These are phyloP conservation scores for Graphilbum fragrans DNA, from an alignment of 2,329 filamentous ascomycete species.

Conservation along the genomic window DNA sequence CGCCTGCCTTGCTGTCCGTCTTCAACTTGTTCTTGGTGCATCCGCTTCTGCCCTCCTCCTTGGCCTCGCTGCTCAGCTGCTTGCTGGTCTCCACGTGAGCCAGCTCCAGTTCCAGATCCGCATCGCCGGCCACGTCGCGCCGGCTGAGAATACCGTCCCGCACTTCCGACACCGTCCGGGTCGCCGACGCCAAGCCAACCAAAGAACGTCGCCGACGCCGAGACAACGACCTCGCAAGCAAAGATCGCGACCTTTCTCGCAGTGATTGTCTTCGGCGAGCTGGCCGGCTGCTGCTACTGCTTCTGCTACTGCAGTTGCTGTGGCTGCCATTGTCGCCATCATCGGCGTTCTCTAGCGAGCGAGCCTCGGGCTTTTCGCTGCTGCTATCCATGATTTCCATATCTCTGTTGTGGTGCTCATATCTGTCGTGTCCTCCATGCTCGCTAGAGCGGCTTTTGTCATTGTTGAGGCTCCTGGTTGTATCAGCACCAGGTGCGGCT, in stretches of 20 bases:
- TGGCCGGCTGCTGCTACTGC: conserved; percentile 32
- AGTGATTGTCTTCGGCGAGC: conserved; percentile 51
- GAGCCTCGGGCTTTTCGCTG: background rate
- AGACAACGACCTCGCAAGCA: conserved; percentile 4
- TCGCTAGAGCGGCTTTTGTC: too few relatives aligned
- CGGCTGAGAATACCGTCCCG: conserved; percentile 25
- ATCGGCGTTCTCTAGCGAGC: background rate
- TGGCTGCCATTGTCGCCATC: background rate
- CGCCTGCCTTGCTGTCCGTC: too few relatives aligned
- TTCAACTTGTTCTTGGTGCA: background rate
- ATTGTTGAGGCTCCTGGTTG: too few relatives aligned
- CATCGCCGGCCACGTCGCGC: conserved; percentile 19
- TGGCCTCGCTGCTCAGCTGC: background rate
- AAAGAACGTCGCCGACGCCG: conserved; percentile 1
- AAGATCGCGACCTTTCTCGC: conserved; percentile 22
- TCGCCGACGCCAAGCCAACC: conserved; percentile 11
- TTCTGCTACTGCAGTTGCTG: background rate
- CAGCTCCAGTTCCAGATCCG: conserved; percentile 1
- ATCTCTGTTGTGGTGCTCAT: too few relatives aligned
- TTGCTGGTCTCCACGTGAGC: too few relatives aligned
- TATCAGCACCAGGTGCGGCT: too few relatives aligned
- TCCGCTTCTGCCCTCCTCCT: background rate
- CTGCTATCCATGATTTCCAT: too few relatives aligned
- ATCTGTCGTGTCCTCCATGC: too few relatives aligned
- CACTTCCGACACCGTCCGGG: conserved; percentile 24